Evolutionary conservation across 2,329 filamentous ascomycete species (phyloP).

Genomic region (Erysiphe neolycopersici): DNA sequence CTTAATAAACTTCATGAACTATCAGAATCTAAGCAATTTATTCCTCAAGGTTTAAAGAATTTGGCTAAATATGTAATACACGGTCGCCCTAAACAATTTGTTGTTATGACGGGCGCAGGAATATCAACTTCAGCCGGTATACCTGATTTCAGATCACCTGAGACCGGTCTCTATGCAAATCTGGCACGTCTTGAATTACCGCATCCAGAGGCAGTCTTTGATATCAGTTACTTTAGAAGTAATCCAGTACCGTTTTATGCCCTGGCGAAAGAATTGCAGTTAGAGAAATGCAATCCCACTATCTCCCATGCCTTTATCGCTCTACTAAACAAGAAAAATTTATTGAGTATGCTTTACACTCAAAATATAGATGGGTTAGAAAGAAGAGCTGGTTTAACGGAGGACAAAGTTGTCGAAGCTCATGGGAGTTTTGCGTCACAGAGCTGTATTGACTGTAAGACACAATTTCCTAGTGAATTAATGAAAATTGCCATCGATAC

Average conservation of each 20-base stretch:
- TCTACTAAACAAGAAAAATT: conserved; percentile 50
- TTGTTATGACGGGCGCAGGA: conserved; percentile 76
- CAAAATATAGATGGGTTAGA: conserved; percentile 97
- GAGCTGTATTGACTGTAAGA: conserved; percentile 70
- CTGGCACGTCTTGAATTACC: conserved; percentile 65
- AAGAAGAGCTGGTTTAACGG: conserved; percentile 57
- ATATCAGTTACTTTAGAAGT: conserved; percentile 63
- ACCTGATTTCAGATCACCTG: conserved; percentile 81
- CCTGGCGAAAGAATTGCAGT: conserved; percentile 75
- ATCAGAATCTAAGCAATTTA: neutral
- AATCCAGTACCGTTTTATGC: conserved; percentile 82
- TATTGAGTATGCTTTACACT: conserved; percentile 70
- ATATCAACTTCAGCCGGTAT: conserved; percentile 57
- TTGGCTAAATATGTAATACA: conserved; percentile 59
- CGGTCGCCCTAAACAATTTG: conserved; percentile 40
- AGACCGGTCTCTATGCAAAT: conserved; percentile 84
- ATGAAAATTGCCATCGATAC: conserved; percentile 45
- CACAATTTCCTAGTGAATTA: conserved; percentile 38
- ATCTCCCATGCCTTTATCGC: conserved; percentile 73
- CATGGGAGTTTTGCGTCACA: conserved; percentile 88
- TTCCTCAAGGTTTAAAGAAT: conserved; percentile 24
- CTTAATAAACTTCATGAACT: too few relatives aligned
- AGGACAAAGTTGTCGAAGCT: conserved; percentile 64
- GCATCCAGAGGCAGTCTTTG: conserved; percentile 79
- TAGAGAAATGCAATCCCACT: conserved; percentile 68